Evolutionary conservation across 331 rosid genomes (phyloP).

Genomic region (Quercus lobata): DNA sequence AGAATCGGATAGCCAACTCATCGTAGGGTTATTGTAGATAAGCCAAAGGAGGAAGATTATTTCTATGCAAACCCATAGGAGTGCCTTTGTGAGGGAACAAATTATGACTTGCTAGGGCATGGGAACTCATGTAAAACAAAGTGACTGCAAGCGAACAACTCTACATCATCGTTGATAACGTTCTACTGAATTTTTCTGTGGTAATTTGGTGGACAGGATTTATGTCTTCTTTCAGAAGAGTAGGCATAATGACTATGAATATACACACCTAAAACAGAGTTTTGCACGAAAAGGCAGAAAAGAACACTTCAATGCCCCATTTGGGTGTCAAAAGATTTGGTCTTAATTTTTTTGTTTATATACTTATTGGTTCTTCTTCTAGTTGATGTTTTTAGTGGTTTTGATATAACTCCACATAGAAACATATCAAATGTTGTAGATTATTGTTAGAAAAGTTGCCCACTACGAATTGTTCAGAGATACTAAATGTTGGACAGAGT

Average conservation of each 20-base stretch:
- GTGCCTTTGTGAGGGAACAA: constrained; percentile 68
- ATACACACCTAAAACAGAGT: constrained; percentile 23
- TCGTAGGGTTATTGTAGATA: constrained; percentile 53
- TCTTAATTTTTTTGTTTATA: background rate
- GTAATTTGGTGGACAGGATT: constrained; percentile 11
- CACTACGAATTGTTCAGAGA: background rate
- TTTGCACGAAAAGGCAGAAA: constrained; percentile 33
- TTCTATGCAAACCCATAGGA: constrained; percentile 95
- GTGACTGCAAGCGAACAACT: constrained; percentile 23
- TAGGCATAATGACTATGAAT: constrained; percentile 6
- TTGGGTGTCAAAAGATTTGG: constrained; percentile 19
- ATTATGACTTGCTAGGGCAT: constrained; percentile 49
- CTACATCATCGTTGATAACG: constrained; percentile 10
- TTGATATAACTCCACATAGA: background rate
- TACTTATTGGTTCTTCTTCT: constrained; percentile 1
- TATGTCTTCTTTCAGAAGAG: constrained; percentile 10
- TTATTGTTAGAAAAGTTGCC: background rate
- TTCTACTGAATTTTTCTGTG: constrained; percentile 17
- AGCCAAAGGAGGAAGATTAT: constrained; percentile 95
- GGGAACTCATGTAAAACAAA: constrained; percentile 31
- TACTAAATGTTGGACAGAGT: background rate
- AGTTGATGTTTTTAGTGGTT: background rate
- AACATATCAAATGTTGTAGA: background rate
- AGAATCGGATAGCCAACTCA: constrained; percentile 74
- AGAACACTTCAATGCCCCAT: constrained; percentile 14